Percentiles rank a stretch among this genome's conserved stretches.
phyloP scores from a whole-genome alignment of 2,329 filamentous ascomycete genomes.

The Parastagonospora avenae region DNA sequence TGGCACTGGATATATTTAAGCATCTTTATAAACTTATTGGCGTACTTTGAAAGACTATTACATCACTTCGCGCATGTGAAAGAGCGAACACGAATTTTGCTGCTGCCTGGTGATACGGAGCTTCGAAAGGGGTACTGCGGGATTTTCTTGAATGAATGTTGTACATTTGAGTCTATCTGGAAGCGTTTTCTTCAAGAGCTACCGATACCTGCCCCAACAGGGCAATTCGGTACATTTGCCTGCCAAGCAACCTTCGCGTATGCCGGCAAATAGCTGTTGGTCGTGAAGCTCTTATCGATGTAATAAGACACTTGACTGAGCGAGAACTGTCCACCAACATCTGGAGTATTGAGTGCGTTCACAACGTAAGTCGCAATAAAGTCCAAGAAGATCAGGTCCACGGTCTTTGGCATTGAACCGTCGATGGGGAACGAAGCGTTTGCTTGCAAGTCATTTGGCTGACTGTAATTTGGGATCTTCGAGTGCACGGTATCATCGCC shows the following conservation, averaged over 20 bases:
- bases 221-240: conserved; percentile 47
- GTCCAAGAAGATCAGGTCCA: conserved; percentile 62
- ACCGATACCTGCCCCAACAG: conserved; percentile 44
- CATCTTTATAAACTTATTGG: too few species aligned
- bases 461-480: conserved; percentile 52
- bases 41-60: too few species aligned
- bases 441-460: conserved; percentile 59
- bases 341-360: conserved; percentile 37
- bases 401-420: conserved; percentile 50
- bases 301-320: conserved; percentile 43
- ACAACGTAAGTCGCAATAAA: conserved; percentile 51
- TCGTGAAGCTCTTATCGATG: conserved; percentile 48
- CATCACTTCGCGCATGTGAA: too few species aligned
- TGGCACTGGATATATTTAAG: too few species aligned
- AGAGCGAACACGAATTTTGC: too few species aligned
- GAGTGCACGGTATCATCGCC: conserved; percentile 63
- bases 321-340: conserved; percentile 40
- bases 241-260: conserved; percentile 52
- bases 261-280: conserved; percentile 48
- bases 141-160: too few species aligned
- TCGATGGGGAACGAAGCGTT: conserved; percentile 55
- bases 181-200: not conserved
- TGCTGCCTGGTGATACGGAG: too few species aligned
- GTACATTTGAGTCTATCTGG: too few species aligned
- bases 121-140: too few species aligned